Percentiles rank a stretch among this genome's conserved stretches.
Evolutionary conservation across 768 basidiomycete species (phyloP).

Genomic region (Rubroboletus satanas): DNA sequence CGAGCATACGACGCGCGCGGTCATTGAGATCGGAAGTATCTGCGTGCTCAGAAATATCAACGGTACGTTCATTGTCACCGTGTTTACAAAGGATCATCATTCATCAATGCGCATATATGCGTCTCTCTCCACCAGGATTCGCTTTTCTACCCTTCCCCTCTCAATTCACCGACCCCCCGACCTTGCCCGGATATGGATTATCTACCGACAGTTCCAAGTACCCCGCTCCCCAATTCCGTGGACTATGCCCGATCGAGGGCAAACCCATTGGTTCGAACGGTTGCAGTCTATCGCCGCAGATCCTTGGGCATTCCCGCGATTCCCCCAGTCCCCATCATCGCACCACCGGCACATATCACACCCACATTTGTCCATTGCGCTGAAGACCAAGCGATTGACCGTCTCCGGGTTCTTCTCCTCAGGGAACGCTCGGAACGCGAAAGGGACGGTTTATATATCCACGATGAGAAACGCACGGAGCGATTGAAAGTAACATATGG

Average conservation of each 20-base stretch:
- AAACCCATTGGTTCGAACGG: conserved; percentile 25
- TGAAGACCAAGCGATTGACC: conserved; percentile 43
- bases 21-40: conserved; percentile 35
- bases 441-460: conserved; percentile 31
- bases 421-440: conserved; percentile 38
- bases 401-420: conserved; percentile 39
- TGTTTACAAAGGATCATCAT: not conserved
- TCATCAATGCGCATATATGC: conserved; percentile 8
- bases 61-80: conserved; percentile 1
- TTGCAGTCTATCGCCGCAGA: conserved; percentile 1
- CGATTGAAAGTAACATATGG: not conserved
- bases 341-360: conserved; percentile 41
- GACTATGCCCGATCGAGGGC: conserved; percentile 21
- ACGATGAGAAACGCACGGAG: conserved; percentile 9
- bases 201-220: conserved; percentile 23
- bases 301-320: conserved; percentile 3
- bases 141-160: conserved; percentile 1
- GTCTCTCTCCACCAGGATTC: conserved; percentile 6
- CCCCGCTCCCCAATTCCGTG: conserved; percentile 24
- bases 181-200: not conserved
- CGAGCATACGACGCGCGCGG: conserved; percentile 39
- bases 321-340: conserved; percentile 47
- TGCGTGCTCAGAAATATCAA: conserved; percentile 3
- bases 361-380: conserved; percentile 23
- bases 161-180: conserved; percentile 1